A percentile compares a stretch with the other conserved stretches of the same genome.
These are phyloP conservation scores for Diospyros lotus DNA, from an alignment of 148 eudicot species.

Conservation along the genomic window DNA sequence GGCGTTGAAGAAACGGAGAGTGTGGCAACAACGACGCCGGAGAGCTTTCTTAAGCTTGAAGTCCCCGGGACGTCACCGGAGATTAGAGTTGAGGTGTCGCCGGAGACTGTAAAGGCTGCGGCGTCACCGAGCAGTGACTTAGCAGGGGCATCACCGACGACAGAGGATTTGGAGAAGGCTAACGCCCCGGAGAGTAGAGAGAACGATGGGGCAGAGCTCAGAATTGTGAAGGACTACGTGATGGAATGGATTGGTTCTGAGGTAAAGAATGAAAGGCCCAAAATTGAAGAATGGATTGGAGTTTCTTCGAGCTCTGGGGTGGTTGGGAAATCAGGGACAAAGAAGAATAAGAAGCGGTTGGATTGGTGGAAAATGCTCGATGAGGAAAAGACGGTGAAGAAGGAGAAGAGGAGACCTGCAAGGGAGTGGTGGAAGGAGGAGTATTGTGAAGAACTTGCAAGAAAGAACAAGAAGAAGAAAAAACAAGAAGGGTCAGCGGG, in stretches of 20 bases:
- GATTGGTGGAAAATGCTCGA: constrained; percentile 88
- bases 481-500: constrained; percentile 40
- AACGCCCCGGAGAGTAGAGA: constrained; percentile 48
- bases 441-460: constrained; percentile 67
- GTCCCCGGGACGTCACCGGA: constrained; percentile 63
- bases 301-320: constrained; percentile 45
- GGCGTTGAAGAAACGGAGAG: constrained; percentile 68
- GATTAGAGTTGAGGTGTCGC: constrained; percentile 22
- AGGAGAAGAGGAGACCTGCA: constrained; percentile 66
- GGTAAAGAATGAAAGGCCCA: constrained; percentile 59
- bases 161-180: constrained; percentile 33
- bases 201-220: constrained; percentile 23
- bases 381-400: constrained; percentile 47
- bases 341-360: constrained; percentile 49
- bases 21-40: constrained; percentile 56
- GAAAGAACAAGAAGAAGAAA: constrained; percentile 71
- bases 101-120: constrained; percentile 25
- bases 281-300: constrained; percentile 38
- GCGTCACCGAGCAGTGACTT: background rate
- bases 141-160: constrained; percentile 31
- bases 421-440: constrained; percentile 99
- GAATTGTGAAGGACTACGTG: constrained; percentile 81
- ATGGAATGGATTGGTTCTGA: constrained; percentile 93
- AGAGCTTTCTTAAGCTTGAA: constrained; percentile 39
- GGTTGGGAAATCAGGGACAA: constrained; percentile 34